phyloP scores from a whole-genome alignment of 2,329 filamentous ascomycete species.

The Fusarium humuli region DNA sequence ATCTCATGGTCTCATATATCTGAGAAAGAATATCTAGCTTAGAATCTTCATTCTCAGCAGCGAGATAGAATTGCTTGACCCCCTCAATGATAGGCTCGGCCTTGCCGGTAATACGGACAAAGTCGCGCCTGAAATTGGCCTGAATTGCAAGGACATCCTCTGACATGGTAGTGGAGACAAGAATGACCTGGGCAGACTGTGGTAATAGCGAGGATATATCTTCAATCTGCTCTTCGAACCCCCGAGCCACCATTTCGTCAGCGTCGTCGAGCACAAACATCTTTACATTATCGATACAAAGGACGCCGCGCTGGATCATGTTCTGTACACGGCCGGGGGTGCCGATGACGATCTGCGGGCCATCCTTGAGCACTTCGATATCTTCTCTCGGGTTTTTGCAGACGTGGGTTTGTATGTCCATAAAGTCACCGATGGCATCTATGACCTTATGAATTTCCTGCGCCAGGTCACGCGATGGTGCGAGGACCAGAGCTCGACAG shows the following conservation, averaged over 20 bases:
- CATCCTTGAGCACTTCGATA: constrained; percentile 96
- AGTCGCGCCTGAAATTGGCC: constrained; percentile 99
- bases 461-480: constrained; percentile 96
- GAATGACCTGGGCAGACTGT: constrained; percentile 97
- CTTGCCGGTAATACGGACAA: constrained; percentile 98
- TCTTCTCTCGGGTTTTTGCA: constrained; percentile 99
- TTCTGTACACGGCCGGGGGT: constrained; percentile 98
- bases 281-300: constrained; percentile 98
- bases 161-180: constrained; percentile 97
- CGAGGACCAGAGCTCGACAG: constrained; percentile 97
- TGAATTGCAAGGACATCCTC: constrained; percentile 99
- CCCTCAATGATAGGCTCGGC: constrained; percentile 98
- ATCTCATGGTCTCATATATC: constrained; percentile 98
- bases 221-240: constrained; percentile 99
- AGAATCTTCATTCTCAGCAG: constrained; percentile 99
- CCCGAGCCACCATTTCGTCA: constrained; percentile 98
- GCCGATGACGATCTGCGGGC: constrained; percentile 95
- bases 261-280: constrained; percentile 99
- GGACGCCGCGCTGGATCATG: constrained; percentile 98
- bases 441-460: constrained; percentile 99
- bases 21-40: constrained; percentile 99
- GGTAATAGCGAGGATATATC: constrained; percentile 99
- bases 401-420: constrained; percentile 98
- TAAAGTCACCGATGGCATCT: constrained; percentile 98
- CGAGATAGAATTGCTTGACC: constrained; percentile 99